Evolutionary conservation across 495 filamentous ascomycete species (phyloP).

Genomic region (Lophium mytilinum): DNA sequence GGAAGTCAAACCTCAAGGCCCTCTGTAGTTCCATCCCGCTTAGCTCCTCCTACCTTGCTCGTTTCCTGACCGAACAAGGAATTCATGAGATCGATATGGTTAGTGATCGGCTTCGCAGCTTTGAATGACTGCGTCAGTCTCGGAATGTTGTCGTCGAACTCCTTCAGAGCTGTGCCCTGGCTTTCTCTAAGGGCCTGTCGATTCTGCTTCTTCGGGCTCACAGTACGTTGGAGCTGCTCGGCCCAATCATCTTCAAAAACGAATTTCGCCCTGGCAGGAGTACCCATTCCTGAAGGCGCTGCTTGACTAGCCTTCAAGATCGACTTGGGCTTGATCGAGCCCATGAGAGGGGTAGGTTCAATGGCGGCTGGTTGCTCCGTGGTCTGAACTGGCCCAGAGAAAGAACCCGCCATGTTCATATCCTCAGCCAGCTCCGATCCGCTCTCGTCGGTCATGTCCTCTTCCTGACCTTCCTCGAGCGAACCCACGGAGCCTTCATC

Average conservation of each 20-base stretch:
- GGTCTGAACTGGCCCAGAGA: constrained; percentile 55
- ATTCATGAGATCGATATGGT: constrained; percentile 85
- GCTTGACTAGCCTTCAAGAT: constrained; percentile 37
- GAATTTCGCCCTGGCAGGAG: constrained; percentile 34
- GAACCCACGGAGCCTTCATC: constrained; percentile 80
- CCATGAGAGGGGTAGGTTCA: constrained; percentile 28
- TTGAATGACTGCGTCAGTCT: constrained; percentile 11
- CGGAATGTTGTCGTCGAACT: constrained; percentile 30
- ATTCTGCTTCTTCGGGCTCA: constrained; percentile 83
- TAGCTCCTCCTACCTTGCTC: constrained; percentile 34
- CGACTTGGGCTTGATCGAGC: constrained; percentile 38
- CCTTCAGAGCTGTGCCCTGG: constrained; percentile 47
- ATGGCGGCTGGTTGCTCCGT: constrained; percentile 45
- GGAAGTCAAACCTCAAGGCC: constrained; percentile 67
- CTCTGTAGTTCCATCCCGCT: constrained; percentile 44
- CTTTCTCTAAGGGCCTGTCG: constrained; percentile 55
- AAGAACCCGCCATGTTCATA: constrained; percentile 71
- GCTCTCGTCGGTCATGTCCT: constrained; percentile 52
- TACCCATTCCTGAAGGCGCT: constrained; percentile 13
- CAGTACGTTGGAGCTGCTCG: constrained; percentile 80
- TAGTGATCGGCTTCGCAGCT: constrained; percentile 51
- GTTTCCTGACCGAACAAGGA: constrained; percentile 64
- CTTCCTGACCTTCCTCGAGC: constrained; percentile 58
- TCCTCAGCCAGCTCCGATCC: constrained; percentile 59
- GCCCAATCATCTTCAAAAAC: constrained; percentile 68